A percentile compares a stretch with the other conserved stretches of the same genome.
These are phyloP conservation scores for Mycena floridula DNA, from an alignment of 768 basidiomycete genomes.

Conservation along the genomic window DNA sequence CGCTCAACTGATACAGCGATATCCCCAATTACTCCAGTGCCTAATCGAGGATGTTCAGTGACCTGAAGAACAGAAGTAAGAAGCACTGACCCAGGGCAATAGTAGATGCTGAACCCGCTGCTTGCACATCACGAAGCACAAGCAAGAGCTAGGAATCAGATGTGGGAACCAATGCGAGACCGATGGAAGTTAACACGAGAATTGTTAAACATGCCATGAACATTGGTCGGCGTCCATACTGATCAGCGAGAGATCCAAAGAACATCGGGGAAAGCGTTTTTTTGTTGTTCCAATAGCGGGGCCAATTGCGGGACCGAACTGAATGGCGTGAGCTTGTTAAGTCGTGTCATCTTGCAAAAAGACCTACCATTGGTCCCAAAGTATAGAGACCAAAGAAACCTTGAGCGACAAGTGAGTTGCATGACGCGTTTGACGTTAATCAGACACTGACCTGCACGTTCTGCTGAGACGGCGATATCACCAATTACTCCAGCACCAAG, in stretches of 20 bases:
- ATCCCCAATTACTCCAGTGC: slow-evolving; percentile 75
- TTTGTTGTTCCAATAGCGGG: slow-evolving; percentile 58
- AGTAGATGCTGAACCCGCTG: slow-evolving; percentile 73
- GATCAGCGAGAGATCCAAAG: slow-evolving; percentile 70
- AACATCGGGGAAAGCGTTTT: slow-evolving; percentile 55
- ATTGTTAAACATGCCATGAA: slow-evolving; percentile 59
- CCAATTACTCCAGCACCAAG: slow-evolving; percentile 75
- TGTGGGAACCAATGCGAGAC: slow-evolving; percentile 41
- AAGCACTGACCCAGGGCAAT: slow-evolving; percentile 54
- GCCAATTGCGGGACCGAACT: slow-evolving; percentile 57
- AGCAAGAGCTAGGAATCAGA: slow-evolving; percentile 74
- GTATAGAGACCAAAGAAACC: slow-evolving; percentile 65
- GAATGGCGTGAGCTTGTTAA: no score
- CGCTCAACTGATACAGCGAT: slow-evolving; percentile 69
- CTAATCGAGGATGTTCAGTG: slow-evolving; percentile 20
- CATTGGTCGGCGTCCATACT: slow-evolving; percentile 56
- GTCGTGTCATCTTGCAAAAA: slow-evolving; percentile 5
- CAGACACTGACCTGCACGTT: no score
- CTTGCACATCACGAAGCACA: slow-evolving; percentile 77
- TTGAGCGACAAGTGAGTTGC: no score
- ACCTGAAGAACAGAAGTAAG: neutral
- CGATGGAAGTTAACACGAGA: slow-evolving; percentile 61
- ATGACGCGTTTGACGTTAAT: no score
- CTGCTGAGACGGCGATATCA: slow-evolving; percentile 68
- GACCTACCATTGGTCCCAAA: slow-evolving; percentile 55